phyloP scores from a whole-genome alignment of 2,329 filamentous ascomycete genomes.

The Chaetomium sp. region DNA sequence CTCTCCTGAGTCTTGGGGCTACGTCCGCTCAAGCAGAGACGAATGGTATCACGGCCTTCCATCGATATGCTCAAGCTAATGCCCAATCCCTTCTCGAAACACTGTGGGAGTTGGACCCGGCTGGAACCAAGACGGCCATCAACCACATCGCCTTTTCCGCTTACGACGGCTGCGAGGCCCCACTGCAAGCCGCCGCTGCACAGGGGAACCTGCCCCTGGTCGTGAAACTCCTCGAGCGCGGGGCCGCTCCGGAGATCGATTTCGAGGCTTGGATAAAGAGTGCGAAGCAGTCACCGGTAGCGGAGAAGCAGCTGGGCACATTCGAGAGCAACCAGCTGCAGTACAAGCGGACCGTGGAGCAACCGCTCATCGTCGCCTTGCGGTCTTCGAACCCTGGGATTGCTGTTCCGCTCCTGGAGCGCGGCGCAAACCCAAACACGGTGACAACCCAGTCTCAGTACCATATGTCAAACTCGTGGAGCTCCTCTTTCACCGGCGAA shows the following conservation, averaged over 20 bases:
- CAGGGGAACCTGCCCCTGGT: conserved; percentile 47
- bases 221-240: conserved; percentile 55
- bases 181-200: conserved; percentile 52
- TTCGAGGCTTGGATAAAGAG: conserved; percentile 54
- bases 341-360: conserved; percentile 46
- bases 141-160: conserved; percentile 53
- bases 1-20: conserved; percentile 63
- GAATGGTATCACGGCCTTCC: conserved; percentile 57
- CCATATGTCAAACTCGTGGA: conserved; percentile 30
- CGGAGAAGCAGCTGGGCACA: conserved; percentile 31
- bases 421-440: conserved; percentile 60
- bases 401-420: conserved; percentile 52
- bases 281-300: conserved; percentile 38
- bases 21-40: conserved; percentile 67
- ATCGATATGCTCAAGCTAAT: conserved; percentile 52
- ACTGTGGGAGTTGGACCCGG: conserved; percentile 50
- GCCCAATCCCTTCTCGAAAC: conserved; percentile 42
- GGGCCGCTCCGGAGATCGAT: conserved; percentile 53
- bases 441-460: conserved; percentile 38
- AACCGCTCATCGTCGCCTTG: conserved; percentile 61
- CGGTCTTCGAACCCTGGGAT: conserved; percentile 41
- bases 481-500: conserved; percentile 33
- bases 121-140: conserved; percentile 56
- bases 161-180: conserved; percentile 28
- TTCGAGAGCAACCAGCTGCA: conserved; percentile 42